Conservation (phyloP, 2,329 filamentous ascomycete genomes). For the Alternaria infectoria region DNA sequence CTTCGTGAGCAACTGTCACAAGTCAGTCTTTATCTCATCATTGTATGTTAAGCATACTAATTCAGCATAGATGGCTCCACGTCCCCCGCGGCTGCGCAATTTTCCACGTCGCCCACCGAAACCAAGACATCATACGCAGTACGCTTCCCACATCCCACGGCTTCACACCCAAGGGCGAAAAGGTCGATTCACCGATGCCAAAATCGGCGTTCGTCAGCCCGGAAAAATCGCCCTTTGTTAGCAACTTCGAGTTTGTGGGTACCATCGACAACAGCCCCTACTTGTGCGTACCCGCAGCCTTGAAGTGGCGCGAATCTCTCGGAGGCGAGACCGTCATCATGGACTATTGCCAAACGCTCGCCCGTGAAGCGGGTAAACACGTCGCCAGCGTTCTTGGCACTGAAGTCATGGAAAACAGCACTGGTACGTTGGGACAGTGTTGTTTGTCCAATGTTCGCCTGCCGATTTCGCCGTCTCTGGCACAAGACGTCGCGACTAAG, state of each 20-base stretch:
- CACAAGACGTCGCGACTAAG: conserved; percentile 25
- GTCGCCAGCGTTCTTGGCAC: conserved; percentile 72
- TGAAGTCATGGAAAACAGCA: conserved; percentile 71
- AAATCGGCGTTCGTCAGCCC: conserved; percentile 20
- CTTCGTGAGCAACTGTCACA: conserved; percentile 76
- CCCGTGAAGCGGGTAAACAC: conserved; percentile 65
- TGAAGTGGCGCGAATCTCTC: conserved; percentile 73
- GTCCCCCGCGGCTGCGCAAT: conserved; percentile 80
- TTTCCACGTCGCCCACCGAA: conserved; percentile 77
- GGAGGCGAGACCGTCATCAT: conserved; percentile 77
- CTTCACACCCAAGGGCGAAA: conserved; percentile 60
- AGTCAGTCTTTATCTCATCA: conserved; percentile 19
- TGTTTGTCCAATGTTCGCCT: conserved; percentile 75
- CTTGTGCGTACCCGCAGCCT: conserved; percentile 72
- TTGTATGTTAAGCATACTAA: background rate
- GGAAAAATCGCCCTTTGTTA: conserved; percentile 66
- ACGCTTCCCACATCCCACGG: conserved; percentile 83
- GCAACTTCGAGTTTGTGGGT: conserved; percentile 77
- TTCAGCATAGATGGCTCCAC: conserved; percentile 71
- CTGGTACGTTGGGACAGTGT: conserved; percentile 68
- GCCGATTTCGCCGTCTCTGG: conserved; percentile 61
- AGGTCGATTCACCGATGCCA: conserved; percentile 50
- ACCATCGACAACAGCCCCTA: conserved; percentile 77
- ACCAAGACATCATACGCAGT: conserved; percentile 76
- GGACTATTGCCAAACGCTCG: conserved; percentile 67